Base-by-base conservation (phyloP, 2,329 filamentous ascomycete genomes). In the Zymoseptoria tritici region DNA sequence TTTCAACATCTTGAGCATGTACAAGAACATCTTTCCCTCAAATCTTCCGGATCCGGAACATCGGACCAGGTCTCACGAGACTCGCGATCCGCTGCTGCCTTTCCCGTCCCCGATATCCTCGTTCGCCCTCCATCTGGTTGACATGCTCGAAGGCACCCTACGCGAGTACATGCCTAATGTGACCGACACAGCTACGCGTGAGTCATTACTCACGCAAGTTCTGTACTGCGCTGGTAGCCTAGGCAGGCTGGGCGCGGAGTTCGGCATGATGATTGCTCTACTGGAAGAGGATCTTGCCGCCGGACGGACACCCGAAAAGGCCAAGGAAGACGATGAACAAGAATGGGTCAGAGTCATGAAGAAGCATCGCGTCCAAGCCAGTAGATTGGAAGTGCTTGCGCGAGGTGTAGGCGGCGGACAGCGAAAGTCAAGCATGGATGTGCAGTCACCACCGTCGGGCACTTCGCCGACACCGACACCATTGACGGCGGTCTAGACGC, bases 1-100 rank as follows among this genome's bases (percentile, higher is more conserved):
- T 72, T 99, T 99, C 73, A 89, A 88, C 51, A 96, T 97, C 61
- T 85, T 97, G 26, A 96, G 91, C 60, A 91, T 97, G 82, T 97
- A 95, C 75, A 90, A 87, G 69, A 94, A 88, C 69, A 91, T 97
- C 57, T 96, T 96, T 69, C 86, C 88, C 0, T 80, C 83, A 2
- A 81, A 85, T 4, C 64, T 80, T 3, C 77, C 78, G 7, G 70
- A 3, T 66, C 69, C 16, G 56, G 58, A 50, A 22, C 52, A 24
- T 49, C 60, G 31, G 9, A 54, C 49, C 5, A 55, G 16, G 22
- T 46, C 56, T 19, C 20, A 16, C 16, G 16, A 26, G 2, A 26
- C 19, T 6, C 50, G 69, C 3, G 75, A 78, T 56, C 71, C 73
- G 0, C 68, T 79, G 0, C 74, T 78, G 59, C 83, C 84, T 0